Evolutionary conservation across 352 stramenopile genomes (phyloP).

Genomic region (Globisporangium sylvaticum): DNA sequence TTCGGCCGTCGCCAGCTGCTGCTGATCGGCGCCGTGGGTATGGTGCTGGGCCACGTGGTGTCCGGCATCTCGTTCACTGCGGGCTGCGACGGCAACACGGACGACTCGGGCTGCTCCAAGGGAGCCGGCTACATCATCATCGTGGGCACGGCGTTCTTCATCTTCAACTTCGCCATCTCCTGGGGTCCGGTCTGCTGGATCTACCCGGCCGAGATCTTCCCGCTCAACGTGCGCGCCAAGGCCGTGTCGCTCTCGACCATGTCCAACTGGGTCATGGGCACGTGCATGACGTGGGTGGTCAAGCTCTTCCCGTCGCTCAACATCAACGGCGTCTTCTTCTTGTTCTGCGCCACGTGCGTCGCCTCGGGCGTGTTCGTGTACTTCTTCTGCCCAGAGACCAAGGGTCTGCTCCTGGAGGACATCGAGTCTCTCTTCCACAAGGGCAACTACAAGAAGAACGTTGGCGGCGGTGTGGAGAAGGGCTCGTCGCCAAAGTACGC

Average conservation of each 20-base stretch:
- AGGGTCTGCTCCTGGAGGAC: conserved; percentile 50
- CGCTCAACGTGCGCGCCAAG: conserved; percentile 36
- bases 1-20: conserved; percentile 34
- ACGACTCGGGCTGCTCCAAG: conserved; percentile 26
- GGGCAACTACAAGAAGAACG: conserved; percentile 25
- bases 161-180: conserved; percentile 51
- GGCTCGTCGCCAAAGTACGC: not conserved
- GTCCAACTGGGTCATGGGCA: conserved; percentile 40
- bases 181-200: conserved; percentile 53
- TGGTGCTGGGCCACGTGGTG: conserved; percentile 42
- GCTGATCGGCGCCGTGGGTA: conserved; percentile 37
- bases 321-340: conserved; percentile 52
- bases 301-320: conserved; percentile 30
- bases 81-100: conserved; percentile 30
- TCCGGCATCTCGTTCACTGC: conserved; percentile 35
- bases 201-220: conserved; percentile 49
- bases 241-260: conserved; percentile 46
- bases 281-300: conserved; percentile 26
- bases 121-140: conserved; percentile 40
- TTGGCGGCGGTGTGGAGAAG: too few species aligned
- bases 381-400: conserved; percentile 55
- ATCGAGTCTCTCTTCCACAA: conserved; percentile 51
- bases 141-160: conserved; percentile 34
- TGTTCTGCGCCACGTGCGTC: conserved; percentile 6
- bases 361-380: conserved; percentile 29